A percentile compares a stretch with the other conserved stretches of the same genome.
Evolutionary conservation across 139 green algal species (phyloP).

Genomic region (Picochlorum sp.): DNA sequence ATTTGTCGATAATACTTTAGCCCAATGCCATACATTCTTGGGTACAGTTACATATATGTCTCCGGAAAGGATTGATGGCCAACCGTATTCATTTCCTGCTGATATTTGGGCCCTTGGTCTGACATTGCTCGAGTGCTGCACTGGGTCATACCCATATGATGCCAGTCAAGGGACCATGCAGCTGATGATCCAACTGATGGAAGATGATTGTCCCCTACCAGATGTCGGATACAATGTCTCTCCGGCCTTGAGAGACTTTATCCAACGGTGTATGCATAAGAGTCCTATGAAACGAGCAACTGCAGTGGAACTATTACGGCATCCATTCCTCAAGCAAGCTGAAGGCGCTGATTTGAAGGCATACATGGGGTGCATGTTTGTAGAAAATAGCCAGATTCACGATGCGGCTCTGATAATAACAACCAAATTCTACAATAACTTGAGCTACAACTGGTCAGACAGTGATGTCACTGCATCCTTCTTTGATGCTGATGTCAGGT

Average conservation of each 20-base stretch:
- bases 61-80: slow-evolving; percentile 83
- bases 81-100: slow-evolving; percentile 68
- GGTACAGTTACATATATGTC: slow-evolving; percentile 98
- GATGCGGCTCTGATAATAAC: slow-evolving; percentile 16
- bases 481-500: slow-evolving; percentile 21
- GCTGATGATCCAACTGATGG: slow-evolving; percentile 69
- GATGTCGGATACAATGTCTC: slow-evolving; percentile 30
- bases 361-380: slow-evolving; percentile 33
- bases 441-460: slow-evolving; percentile 19
- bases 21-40: slow-evolving; percentile 76
- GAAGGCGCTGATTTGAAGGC: slow-evolving; percentile 13
- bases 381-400: slow-evolving; percentile 13
- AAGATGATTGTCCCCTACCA: slow-evolving; percentile 49
- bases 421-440: slow-evolving; percentile 24
- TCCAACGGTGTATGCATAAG: slow-evolving; percentile 57
- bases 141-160: slow-evolving; percentile 85
- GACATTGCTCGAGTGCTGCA: slow-evolving; percentile 77
- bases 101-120: slow-evolving; percentile 88
- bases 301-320: slow-evolving; percentile 57
- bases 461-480: slow-evolving; percentile 21
- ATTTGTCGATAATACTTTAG: slow-evolving; percentile 69
- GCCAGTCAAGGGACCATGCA: slow-evolving; percentile 52
- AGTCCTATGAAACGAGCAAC: slow-evolving; percentile 55
- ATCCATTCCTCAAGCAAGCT: slow-evolving; percentile 49
- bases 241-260: slow-evolving; percentile 70